Percentiles rank a stretch among this genome's conserved stretches.
Evolutionary conservation across 495 filamentous ascomycete genomes (phyloP).

Genomic region (Penicillium maclennaniae): DNA sequence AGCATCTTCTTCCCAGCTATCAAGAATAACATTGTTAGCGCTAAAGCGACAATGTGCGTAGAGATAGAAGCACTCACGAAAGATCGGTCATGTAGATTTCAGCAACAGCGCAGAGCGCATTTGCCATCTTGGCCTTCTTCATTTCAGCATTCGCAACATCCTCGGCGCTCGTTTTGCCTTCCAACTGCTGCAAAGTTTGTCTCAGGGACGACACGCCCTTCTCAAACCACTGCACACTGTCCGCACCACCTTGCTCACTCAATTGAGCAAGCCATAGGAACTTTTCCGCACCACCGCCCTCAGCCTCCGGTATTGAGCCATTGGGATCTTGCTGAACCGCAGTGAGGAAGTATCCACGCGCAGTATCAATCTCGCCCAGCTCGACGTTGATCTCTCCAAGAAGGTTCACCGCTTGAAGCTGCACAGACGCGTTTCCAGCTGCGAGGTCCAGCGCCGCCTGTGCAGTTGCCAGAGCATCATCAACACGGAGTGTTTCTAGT

Average conservation of each 20-base stretch:
- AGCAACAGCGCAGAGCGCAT: constrained; percentile 80
- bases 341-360: constrained; percentile 61
- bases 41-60: not conserved
- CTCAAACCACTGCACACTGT: constrained; percentile 86
- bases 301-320: constrained; percentile 54
- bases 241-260: constrained; percentile 76
- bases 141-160: constrained; percentile 51
- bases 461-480: constrained; percentile 63
- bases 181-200: constrained; percentile 56
- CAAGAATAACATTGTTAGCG: constrained; percentile 2
- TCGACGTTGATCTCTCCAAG: constrained; percentile 85
- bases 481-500: constrained; percentile 66
- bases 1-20: constrained; percentile 80
- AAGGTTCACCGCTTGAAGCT: constrained; percentile 66
- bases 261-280: constrained; percentile 95
- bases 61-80: constrained; percentile 38
- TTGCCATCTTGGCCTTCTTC: constrained; percentile 73
- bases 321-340: constrained; percentile 72
- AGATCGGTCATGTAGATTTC: constrained; percentile 99
- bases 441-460: constrained; percentile 54
- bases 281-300: constrained; percentile 85
- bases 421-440: constrained; percentile 34
- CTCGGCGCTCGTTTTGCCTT: constrained; percentile 34
- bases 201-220: constrained; percentile 69
- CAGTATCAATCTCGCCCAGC: constrained; percentile 70